A percentile compares a stretch with the other conserved stretches of the same genome.
These are phyloP conservation scores for Orbilia brochopaga DNA, from an alignment of 2,329 filamentous ascomycete species.

Conservation along the genomic window DNA sequence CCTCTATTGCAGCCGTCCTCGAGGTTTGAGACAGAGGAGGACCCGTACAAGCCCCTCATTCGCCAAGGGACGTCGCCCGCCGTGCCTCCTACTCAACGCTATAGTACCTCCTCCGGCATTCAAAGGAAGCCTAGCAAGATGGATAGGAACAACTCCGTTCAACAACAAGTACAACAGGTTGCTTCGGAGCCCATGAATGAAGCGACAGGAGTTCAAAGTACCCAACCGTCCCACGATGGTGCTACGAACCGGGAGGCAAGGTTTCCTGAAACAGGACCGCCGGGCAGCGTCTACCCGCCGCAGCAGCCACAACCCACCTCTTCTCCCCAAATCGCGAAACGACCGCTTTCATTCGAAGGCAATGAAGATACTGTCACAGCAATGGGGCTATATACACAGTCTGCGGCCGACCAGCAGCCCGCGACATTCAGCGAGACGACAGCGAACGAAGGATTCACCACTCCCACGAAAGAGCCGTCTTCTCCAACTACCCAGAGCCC, in stretches of 20 bases:
- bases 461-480: conserved; percentile 20
- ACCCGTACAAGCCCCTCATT: conserved; percentile 16
- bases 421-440: not conserved
- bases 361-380: not conserved
- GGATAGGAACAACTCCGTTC: conserved; percentile 25
- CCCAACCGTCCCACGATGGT: not conserved
- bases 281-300: not conserved
- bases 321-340: not conserved
- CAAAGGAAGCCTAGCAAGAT: conserved; percentile 50
- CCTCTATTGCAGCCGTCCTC: conserved; percentile 29
- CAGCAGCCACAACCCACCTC: not conserved
- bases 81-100: conserved; percentile 16
- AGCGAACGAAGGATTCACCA: conserved; percentile 11
- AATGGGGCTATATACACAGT: not conserved
- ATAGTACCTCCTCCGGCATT: conserved; percentile 26
- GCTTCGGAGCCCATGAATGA: conserved; percentile 16
- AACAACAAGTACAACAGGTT: conserved; percentile 9
- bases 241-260: not conserved
- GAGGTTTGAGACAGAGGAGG: conserved; percentile 17
- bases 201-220: not conserved
- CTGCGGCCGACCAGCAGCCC: not conserved
- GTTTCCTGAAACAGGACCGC: not conserved
- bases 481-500: conserved; percentile 19
- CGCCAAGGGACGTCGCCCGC: conserved; percentile 36
- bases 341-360: not conserved